phyloP scores from a whole-genome alignment of 164 flowering plant species.

The Aristolochia fimbriata region DNA sequence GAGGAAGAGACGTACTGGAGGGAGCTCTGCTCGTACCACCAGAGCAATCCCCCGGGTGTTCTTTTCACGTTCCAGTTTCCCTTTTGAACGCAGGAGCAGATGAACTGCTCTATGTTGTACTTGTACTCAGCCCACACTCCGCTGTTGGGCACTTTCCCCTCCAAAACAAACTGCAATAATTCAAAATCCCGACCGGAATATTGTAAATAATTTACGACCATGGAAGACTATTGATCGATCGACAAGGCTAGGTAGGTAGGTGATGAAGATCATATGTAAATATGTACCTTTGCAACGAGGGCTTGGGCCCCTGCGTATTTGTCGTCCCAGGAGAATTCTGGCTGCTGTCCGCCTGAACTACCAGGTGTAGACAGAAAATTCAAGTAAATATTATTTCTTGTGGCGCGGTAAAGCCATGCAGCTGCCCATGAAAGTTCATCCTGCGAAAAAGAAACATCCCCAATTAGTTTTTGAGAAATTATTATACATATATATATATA shows the following conservation, averaged over 20 bases:
- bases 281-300: slow-evolving; percentile 34
- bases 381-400: slow-evolving; percentile 18
- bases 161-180: slow-evolving; percentile 18
- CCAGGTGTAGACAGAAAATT: slow-evolving; percentile 12
- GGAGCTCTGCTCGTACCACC: slow-evolving; percentile 26
- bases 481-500: neutral
- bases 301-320: slow-evolving; percentile 45
- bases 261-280: slow-evolving; percentile 11
- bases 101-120: slow-evolving; percentile 35
- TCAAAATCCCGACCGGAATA: too few relatives aligned
- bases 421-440: slow-evolving; percentile 92
- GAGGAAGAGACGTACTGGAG: slow-evolving; percentile 46
- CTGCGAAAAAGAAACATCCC: slow-evolving; percentile 19
- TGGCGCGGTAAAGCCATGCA: slow-evolving; percentile 50
- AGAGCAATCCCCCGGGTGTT: slow-evolving; percentile 33
- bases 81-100: slow-evolving; percentile 37
- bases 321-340: slow-evolving; percentile 49
- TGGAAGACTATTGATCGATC: too few relatives aligned
- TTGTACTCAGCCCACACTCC: slow-evolving; percentile 24
- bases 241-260: neutral
- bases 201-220: too few relatives aligned
- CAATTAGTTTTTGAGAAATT: neutral
- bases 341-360: slow-evolving; percentile 18
- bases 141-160: slow-evolving; percentile 13
- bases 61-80: slow-evolving; percentile 32